These are phyloP conservation scores for Cicer bijugum DNA, from an alignment of 306 rosid species.

Conservation along the genomic window DNA sequence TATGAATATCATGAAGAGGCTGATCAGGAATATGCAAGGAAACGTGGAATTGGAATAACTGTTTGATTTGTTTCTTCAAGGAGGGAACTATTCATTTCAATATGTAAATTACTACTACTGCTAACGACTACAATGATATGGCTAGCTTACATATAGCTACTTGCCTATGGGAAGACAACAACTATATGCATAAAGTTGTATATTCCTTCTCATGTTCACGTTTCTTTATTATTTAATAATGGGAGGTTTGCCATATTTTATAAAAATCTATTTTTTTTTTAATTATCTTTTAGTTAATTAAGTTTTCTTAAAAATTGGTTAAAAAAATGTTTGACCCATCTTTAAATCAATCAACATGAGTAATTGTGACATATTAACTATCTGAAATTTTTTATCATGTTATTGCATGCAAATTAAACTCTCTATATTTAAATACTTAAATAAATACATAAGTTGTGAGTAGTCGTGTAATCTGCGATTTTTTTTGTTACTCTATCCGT, in stretches of 20 bases:
- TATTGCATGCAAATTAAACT: too few relatives aligned
- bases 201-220: neutral
- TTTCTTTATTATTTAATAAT: neutral
- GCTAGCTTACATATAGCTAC: conserved; percentile 6
- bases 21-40: neutral
- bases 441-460: too few relatives aligned
- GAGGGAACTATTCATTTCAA: neutral
- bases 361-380: too few relatives aligned
- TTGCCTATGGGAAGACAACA: neutral
- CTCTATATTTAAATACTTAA: too few relatives aligned
- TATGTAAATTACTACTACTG: neutral
- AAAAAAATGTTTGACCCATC: too few relatives aligned
- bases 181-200: neutral
- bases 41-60: conserved; percentile 4
- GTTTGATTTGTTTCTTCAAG: conserved; percentile 10
- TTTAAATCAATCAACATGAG: too few relatives aligned
- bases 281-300: too few relatives aligned
- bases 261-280: too few relatives aligned
- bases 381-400: too few relatives aligned
- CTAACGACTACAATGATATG: neutral
- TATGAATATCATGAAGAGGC: conserved; percentile 48
- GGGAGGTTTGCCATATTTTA: neutral
- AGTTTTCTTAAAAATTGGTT: too few relatives aligned
- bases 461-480: too few relatives aligned
- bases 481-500: too few relatives aligned